These are phyloP conservation scores for Phyllostachys edulis DNA, from an alignment of 176 grass and related monocot species.

Conservation along the genomic window DNA sequence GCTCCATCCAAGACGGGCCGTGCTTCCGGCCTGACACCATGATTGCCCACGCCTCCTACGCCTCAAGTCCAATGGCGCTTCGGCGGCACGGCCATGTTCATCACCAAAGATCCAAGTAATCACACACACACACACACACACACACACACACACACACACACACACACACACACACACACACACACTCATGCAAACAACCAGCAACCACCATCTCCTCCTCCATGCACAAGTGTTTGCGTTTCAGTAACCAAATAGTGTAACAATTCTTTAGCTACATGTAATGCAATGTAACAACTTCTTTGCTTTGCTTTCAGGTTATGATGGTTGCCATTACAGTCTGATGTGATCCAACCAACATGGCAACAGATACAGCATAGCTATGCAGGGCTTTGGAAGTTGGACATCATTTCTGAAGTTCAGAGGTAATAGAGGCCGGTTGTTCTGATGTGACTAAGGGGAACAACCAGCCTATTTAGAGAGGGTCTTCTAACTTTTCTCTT, in stretches of 20 bases:
- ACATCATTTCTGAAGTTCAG: constrained; percentile 13
- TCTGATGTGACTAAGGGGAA: constrained; percentile 11
- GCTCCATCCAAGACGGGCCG: constrained; percentile 50
- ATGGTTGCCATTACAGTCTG: constrained; percentile 62
- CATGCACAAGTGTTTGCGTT: neutral
- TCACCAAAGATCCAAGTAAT: constrained; percentile 94
- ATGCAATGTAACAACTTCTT: neutral
- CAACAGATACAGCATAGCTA: neutral
- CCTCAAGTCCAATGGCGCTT: constrained; percentile 85
- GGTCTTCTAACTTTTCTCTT: constrained; percentile 22
- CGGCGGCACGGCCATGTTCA: constrained; percentile 73
- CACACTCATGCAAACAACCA: neutral
- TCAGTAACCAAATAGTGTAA: neutral
- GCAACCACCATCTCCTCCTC: neutral
- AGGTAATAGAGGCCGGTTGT: constrained; percentile 9
- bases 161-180: neutral
- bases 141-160: neutral
- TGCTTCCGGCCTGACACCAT: constrained; percentile 78
- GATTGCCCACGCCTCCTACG: constrained; percentile 72
- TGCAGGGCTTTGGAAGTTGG: constrained; percentile 4
- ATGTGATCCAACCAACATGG: constrained; percentile 44
- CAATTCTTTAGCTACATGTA: neutral
- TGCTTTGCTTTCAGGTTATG: constrained; percentile 51
- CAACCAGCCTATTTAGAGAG: neutral
- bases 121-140: neutral